A percentile compares a stretch with the other conserved stretches of the same genome.
phyloP scores from a whole-genome alignment of 768 basidiomycete genomes.

The Zangia roseola region DNA sequence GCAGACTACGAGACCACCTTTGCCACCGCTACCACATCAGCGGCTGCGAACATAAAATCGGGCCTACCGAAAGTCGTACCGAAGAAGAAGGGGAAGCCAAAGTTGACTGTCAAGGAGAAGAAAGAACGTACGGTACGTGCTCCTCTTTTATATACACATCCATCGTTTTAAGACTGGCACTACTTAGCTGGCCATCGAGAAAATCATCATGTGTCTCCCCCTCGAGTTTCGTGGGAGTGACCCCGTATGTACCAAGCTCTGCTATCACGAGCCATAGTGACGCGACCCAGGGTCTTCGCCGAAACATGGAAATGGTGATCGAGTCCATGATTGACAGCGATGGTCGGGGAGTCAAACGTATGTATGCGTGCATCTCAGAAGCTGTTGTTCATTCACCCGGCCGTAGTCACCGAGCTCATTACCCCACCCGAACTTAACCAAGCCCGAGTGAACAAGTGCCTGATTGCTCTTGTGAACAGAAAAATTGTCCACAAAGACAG shows the following conservation, averaged over 20 bases:
- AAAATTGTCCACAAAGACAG: constrained; percentile 82
- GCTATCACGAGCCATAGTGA: not conserved
- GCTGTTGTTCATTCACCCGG: not conserved
- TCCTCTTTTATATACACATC: not conserved
- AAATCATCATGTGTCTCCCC: constrained; percentile 72
- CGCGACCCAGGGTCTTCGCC: constrained; percentile 58
- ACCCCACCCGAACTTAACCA: constrained; percentile 82
- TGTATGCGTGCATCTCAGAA: constrained; percentile 36
- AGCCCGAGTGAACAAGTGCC: constrained; percentile 88
- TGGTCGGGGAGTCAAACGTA: constrained; percentile 54
- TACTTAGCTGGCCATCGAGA: constrained; percentile 58
- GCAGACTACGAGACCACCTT: constrained; percentile 36
- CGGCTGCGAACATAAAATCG: constrained; percentile 38
- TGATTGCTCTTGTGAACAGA: constrained; percentile 86
- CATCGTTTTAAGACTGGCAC: not conserved
- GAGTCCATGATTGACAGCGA: constrained; percentile 69
- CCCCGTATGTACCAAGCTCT: constrained; percentile 52
- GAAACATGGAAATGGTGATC: constrained; percentile 79
- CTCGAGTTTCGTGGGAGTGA: constrained; percentile 90
- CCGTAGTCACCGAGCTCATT: constrained; percentile 71
- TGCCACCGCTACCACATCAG: constrained; percentile 25
- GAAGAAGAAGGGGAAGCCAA: constrained; percentile 59
- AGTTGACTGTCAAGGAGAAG: constrained; percentile 77
- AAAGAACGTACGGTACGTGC: constrained; percentile 69
- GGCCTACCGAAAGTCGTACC: constrained; percentile 41